Base-by-base conservation (phyloP, 2,329 filamentous ascomycete genomes). In the Fusarium anthophilum region DNA sequence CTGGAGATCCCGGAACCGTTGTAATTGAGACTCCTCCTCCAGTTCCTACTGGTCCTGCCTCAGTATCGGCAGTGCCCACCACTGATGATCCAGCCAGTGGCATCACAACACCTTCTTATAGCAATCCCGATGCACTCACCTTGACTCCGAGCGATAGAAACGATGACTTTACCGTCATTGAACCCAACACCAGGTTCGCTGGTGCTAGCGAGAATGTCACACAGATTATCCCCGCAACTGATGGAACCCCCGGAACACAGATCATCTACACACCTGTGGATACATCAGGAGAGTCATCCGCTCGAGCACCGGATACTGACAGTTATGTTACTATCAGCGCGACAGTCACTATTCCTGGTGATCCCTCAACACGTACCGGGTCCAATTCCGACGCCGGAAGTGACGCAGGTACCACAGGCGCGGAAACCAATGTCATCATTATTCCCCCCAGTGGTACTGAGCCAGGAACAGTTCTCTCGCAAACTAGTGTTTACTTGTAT, bases 401-500 rank as follows among this genome's bases (percentile, higher is more conserved):
- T 37, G 58, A 69, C n/a, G 41, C 45, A 8, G 43, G 55, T 8
- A 74, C 67, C 3, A 74, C 71, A 8, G 71, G 71, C 14, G 41
- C 59, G 18, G 71, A 74, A 51, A 72, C 71, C 2, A 74, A 74
- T 14, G 68, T 71, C 9, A 74, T 74, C 12, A 68, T 74, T n/a
- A 74, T 74, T 2, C 71, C 71, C 2, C 71, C 71, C 11, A 74
- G 71, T n/a, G 71, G 71, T 11, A 72, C 71, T 10, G 71, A 74
- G 51, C 71, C 71, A 11, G 71, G 71, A 59, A 74, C 71, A 5
- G 50, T 74, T 22, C 28, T 74, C 13, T 62, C 68, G 11, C 71
- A 74, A 6, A 74, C 71, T 37, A 74, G 71, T 58, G 71, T 74
- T 30, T 74, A 74, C 24, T n/a, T 74, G 30, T 67, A 74, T 15